Base-by-base conservation (phyloP, 176 grass and related monocot species). In the Alloteropsis semialata region DNA sequence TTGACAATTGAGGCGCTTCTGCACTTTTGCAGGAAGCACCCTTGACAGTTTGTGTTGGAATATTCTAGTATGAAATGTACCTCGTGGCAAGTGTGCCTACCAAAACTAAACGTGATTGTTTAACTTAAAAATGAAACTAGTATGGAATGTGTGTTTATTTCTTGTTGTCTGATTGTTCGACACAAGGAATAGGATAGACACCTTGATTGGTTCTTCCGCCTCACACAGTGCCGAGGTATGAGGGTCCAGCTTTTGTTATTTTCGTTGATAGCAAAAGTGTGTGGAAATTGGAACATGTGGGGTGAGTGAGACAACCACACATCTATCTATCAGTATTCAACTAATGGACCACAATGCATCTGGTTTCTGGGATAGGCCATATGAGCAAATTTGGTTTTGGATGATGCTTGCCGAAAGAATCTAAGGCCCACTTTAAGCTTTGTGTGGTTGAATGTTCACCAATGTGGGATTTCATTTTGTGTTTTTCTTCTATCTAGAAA, bases 1-100 rank as follows among this genome's bases (percentile, higher is more conserved):
- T 76, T 77, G 72, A 18, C 55, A 45, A 30, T 38, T 55, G 17
- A 28, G 56, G 7, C 83, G 32, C 18, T 65, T 43, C 36, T 72
- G 19, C 44, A 50, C 41, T 88, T 42, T 83, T 85, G 7, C 33
- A 77, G 36, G 70, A 88, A 84, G 21, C 57, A 65, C 33, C 72
- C 24, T 28, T 54, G 11, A 24, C 6, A 53, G 39, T 61, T 69
- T 58, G 43, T 32, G 30, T 62, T 41, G 8, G 71, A 22, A 27
- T 48, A 18, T 67, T 24, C 13, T 8, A 21, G 9, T 67, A 67
- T 39, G 36, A 36, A 45, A 70, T 27, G 67, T 70, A 70, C 6
- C 67, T 70, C 65, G 65, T 43, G 65, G 11, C 22, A 69, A 42
- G 65, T 22, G 65, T 69, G 65, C 38, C n/a, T 45, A 43, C 13